Evolutionary conservation across 2,329 filamentous ascomycete species (phyloP).

Genomic region (Cladophialophora exuberans): DNA sequence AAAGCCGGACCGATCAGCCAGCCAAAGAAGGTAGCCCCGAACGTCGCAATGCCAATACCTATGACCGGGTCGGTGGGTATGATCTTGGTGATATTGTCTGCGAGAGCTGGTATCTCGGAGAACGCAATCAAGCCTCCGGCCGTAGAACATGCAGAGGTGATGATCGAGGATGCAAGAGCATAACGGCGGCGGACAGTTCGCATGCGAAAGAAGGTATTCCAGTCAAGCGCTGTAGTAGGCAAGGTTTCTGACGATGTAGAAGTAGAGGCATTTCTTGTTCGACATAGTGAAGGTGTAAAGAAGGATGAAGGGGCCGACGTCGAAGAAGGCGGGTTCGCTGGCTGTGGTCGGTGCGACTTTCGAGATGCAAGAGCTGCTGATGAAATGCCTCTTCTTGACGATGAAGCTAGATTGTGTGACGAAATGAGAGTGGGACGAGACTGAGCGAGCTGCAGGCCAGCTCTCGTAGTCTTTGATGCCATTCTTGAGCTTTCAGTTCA

Average conservation of each 20-base stretch:
- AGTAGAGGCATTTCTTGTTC: conserved; percentile 27
- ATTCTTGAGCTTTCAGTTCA: conserved; percentile 12
- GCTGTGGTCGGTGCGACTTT: conserved; percentile 19
- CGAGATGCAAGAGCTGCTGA: conserved; percentile 30
- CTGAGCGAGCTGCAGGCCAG: conserved; percentile 25
- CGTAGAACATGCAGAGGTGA: conserved; percentile 66
- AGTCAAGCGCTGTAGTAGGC: conserved; percentile 62
- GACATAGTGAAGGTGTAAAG: conserved; percentile 29
- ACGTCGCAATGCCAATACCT: conserved; percentile 77
- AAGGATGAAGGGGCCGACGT: conserved; percentile 26
- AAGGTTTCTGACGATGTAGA: conserved; percentile 8
- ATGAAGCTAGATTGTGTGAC: conserved; percentile 9
- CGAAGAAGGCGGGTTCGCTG: conserved; percentile 18
- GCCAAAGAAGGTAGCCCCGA: conserved; percentile 76
- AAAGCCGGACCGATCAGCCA: conserved; percentile 87
- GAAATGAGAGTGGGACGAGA: conserved; percentile 13
- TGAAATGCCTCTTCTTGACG: conserved; percentile 21
- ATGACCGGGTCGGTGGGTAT: conserved; percentile 76
- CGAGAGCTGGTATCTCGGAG: conserved; percentile 28
- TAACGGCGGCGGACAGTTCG: conserved; percentile 82
- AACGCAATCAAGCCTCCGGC: conserved; percentile 50
- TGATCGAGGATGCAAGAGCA: conserved; percentile 76
- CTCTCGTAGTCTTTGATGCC: conserved; percentile 20
- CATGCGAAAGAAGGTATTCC: conserved; percentile 91
- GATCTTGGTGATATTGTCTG: conserved; percentile 31